Percentiles rank a stretch among this genome's conserved stretches.
Conservation (phyloP, 2,329 filamentous ascomycete species). For the Cladosporium sp. region DNA sequence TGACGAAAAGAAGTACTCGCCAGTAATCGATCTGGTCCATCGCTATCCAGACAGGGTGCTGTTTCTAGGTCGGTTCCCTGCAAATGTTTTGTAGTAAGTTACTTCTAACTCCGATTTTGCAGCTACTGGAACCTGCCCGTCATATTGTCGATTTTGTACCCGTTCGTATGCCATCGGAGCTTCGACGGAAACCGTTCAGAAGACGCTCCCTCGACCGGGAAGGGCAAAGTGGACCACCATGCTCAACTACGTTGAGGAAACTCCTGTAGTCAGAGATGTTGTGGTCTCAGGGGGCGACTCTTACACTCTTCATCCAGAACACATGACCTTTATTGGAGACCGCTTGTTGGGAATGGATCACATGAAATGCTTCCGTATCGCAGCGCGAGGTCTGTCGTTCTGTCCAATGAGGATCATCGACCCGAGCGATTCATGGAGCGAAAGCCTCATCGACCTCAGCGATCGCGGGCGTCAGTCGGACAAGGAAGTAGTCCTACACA, state of each 20-base stretch:
- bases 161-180: constrained; percentile 54
- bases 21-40: constrained; percentile 54
- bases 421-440: constrained; percentile 47
- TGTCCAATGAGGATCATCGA: constrained; percentile 52
- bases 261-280: constrained; percentile 48
- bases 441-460: constrained; percentile 47
- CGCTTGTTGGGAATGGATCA: constrained; percentile 52
- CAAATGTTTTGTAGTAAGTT: background rate
- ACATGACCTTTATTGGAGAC: constrained; percentile 50
- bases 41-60: constrained; percentile 59
- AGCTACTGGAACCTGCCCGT: constrained; percentile 56
- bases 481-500: constrained; percentile 58
- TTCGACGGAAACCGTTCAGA: constrained; percentile 46
- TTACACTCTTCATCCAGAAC: constrained; percentile 50
- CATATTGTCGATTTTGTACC: constrained; percentile 59
- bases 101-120: background rate
- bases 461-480: constrained; percentile 40
- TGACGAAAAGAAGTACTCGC: constrained; percentile 51
- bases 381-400: constrained; percentile 57
- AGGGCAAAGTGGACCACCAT: constrained; percentile 50
- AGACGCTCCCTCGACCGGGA: constrained; percentile 22
- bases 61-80: constrained; percentile 47
- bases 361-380: constrained; percentile 55
- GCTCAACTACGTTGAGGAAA: constrained; percentile 52
- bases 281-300: constrained; percentile 59